phyloP scores from a whole-genome alignment of 1,284 basidiomycete genomes.

The Sporisorium iseilematis-ciliati region DNA sequence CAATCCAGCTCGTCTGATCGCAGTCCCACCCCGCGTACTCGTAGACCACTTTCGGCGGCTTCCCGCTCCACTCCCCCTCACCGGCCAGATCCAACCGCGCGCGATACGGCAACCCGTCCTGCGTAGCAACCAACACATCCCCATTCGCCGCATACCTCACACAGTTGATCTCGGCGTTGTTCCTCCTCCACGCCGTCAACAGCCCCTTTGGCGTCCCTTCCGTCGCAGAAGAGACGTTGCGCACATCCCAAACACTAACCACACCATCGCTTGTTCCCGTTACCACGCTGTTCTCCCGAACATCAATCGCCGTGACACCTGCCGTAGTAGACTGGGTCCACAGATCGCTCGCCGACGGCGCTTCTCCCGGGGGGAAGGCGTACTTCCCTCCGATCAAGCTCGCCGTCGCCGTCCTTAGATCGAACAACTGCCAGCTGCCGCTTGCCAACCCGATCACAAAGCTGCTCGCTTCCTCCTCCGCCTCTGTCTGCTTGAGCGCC shows the following conservation, averaged over 20 bases:
- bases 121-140: slow-evolving; percentile 47
- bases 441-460: slow-evolving; percentile 74
- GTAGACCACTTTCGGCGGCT: slow-evolving; percentile 18
- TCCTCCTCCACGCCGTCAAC: slow-evolving; percentile 31
- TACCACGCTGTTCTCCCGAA: slow-evolving; percentile 72
- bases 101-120: slow-evolving; percentile 59
- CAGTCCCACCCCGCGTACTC: slow-evolving; percentile 63
- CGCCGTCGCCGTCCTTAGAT: slow-evolving; percentile 73
- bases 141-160: slow-evolving; percentile 4
- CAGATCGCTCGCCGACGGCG: slow-evolving; percentile 71
- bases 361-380: slow-evolving; percentile 52
- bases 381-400: slow-evolving; percentile 72
- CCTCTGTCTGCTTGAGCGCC: slow-evolving; percentile 48
- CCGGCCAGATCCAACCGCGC: slow-evolving; percentile 3
- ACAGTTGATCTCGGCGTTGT: slow-evolving; percentile 32
- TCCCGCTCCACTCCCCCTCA: slow-evolving; percentile 5
- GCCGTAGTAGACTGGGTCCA: slow-evolving; percentile 74
- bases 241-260: slow-evolving; percentile 75
- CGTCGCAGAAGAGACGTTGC: slow-evolving; percentile 66
- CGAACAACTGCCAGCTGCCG: slow-evolving; percentile 76
- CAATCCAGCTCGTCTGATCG: slow-evolving; percentile 43
- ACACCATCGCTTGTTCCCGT: slow-evolving; percentile 78
- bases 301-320: slow-evolving; percentile 50
- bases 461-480: slow-evolving; percentile 16
- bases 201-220: slow-evolving; percentile 13